Percentiles rank a stretch among this genome's conserved stretches.
These are phyloP conservation scores for Echium plantagineum DNA, from an alignment of 257 asterid species.

Conservation along the genomic window DNA sequence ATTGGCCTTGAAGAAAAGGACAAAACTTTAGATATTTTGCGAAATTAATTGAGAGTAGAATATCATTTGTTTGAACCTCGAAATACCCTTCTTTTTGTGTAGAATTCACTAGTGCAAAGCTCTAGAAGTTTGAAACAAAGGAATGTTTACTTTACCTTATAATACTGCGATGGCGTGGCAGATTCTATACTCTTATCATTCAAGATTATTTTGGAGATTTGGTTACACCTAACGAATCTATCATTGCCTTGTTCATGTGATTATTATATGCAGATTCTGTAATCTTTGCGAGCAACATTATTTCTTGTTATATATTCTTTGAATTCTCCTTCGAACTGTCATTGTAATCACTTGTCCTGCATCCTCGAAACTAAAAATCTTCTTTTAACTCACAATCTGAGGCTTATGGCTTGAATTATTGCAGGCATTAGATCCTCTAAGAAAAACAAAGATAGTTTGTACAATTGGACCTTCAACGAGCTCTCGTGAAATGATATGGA, in stretches of 20 bases:
- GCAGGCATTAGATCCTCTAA: slow-evolving; percentile 28
- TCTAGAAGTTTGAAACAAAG: neutral
- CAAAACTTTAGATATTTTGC: neutral
- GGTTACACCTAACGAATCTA: neutral
- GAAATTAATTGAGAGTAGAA: neutral
- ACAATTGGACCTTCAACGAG: slow-evolving; percentile 96
- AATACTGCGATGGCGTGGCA: neutral
- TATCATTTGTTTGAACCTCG: neutral
- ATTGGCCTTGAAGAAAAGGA: neutral
- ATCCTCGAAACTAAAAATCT: neutral
- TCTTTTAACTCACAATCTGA: slow-evolving; percentile 34
- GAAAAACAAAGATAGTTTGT: slow-evolving; percentile 92
- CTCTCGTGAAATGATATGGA: slow-evolving; percentile 97
- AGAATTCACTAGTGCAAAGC: no score
- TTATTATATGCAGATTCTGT: neutral
- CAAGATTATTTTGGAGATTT: neutral
- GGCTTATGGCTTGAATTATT: slow-evolving; percentile 21
- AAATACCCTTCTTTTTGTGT: no score
- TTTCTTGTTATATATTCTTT: neutral
- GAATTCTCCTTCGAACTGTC: neutral
- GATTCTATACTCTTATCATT: neutral
- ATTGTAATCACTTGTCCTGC: neutral
- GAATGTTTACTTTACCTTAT: neutral
- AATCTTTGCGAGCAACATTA: neutral
- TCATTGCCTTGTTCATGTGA: neutral